phyloP scores from a whole-genome alignment of 805 yeast genomes.

The Hermanozyma aechmeae region DNA sequence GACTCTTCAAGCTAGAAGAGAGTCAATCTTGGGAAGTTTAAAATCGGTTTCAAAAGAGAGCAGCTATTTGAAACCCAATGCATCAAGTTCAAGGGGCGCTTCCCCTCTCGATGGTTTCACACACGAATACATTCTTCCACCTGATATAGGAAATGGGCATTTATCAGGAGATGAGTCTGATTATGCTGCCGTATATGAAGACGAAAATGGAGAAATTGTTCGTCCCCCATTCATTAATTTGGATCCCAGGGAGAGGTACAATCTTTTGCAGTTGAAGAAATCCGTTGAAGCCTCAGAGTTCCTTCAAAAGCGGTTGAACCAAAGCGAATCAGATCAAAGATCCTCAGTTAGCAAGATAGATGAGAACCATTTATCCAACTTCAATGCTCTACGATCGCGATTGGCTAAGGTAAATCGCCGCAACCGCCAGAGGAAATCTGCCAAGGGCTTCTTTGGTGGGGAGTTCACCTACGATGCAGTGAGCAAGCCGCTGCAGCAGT shows the following conservation, averaged over 20 bases:
- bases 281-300: slow-evolving; percentile 27
- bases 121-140: no score
- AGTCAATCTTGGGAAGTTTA: no score
- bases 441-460: slow-evolving; percentile 22
- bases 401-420: slow-evolving; percentile 3
- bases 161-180: no score
- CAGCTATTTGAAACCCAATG: no score
- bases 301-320: slow-evolving; percentile 23
- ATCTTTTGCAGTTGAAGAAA: slow-evolving; percentile 28
- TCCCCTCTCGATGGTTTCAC: no score
- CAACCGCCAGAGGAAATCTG: slow-evolving; percentile 12
- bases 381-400: slow-evolving; percentile 9
- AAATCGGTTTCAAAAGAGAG: no score
- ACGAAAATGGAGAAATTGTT: slow-evolving; percentile 27
- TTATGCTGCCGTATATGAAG: no score
- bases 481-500: slow-evolving; percentile 3
- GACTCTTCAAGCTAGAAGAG: no score
- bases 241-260: slow-evolving; percentile 35
- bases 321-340: slow-evolving; percentile 33
- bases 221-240: slow-evolving; percentile 37
- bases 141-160: no score
- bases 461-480: slow-evolving; percentile 26
- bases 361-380: slow-evolving; percentile 15
- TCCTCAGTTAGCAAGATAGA: slow-evolving; percentile 8
- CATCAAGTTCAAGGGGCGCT: no score